These are phyloP conservation scores for Aureobasidium sp. DNA, from an alignment of 2,329 filamentous ascomycete genomes.

Conservation along the genomic window DNA sequence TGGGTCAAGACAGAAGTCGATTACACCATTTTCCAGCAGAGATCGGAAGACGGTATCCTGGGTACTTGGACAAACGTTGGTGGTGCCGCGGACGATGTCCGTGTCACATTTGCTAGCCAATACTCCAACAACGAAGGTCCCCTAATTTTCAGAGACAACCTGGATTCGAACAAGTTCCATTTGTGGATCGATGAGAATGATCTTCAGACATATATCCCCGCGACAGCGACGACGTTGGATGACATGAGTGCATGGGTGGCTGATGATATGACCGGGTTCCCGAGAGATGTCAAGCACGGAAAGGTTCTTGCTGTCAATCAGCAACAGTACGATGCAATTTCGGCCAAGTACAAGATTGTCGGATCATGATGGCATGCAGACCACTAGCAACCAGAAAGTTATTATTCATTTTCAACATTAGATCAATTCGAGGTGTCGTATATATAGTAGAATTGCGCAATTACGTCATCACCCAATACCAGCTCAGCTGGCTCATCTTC, in stretches of 20 bases:
- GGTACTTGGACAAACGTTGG: not conserved
- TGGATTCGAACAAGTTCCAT: not conserved
- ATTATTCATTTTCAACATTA: no score
- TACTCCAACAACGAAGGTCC: constrained; percentile 1
- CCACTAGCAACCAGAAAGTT: no score
- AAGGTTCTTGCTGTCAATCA: not conserved
- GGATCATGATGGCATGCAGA: no score
- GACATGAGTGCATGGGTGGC: constrained; percentile 8
- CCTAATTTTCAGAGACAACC: not conserved
- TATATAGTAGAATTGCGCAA: no score
- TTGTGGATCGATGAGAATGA: constrained; percentile 4
- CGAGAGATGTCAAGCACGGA: constrained; percentile 1
- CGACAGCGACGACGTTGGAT: not conserved
- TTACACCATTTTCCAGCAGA: constrained; percentile 1
- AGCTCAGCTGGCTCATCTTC: no score
- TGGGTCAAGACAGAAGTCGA: constrained; percentile 4
- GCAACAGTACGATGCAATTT: constrained; percentile 1
- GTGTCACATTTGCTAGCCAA: not conserved
- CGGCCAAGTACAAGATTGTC: constrained; percentile 3
- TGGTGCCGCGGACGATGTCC: not conserved
- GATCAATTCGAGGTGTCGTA: no score
- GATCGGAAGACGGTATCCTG: not conserved
- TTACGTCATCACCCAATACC: no score
- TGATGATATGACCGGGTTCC: constrained; percentile 1
- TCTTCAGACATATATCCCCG: constrained; percentile 2